Base-by-base conservation (phyloP, 345 rosid genomes). In the Ceriops decandra region DNA sequence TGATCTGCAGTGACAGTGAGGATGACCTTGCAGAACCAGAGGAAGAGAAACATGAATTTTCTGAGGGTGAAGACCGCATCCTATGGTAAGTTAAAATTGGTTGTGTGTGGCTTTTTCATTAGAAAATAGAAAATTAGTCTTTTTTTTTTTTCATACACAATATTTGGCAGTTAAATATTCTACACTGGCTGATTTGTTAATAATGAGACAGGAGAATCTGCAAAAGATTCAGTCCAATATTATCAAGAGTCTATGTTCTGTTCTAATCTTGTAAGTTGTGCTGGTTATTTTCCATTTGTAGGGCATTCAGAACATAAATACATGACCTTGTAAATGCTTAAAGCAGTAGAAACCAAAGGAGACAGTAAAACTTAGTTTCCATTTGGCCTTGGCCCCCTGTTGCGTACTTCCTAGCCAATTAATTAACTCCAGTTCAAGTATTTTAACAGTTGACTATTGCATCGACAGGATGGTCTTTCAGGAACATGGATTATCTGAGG, bases 1-100 rank as follows among this genome's bases (percentile, higher is more conserved):
- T 95, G 52, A 82, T 95, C 66, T 91, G 99, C 68, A 91, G 96
- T 69, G 99, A 95, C 68, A 95, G 99, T 36, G 99, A 95, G 79
- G 99, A 90, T 79, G 98, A 91, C 31, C 63, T 77, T 71, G 82
- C 79, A 21, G 97, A 90, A 59, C 87, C 88, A 24, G 96, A 90
- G 79, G 91, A 85, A 73, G 95, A 87, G 72, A 90, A 88, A 82
- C 92, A 79, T 76, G 91, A 90, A 60, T 95, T 87, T 79, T 78
- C 90, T 47, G 87, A 90, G 82, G 89, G 79, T 64, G 95, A 95
- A 84, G 99, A 95, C 79, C 84, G 82, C 58, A 74, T 95, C 67
- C 52, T 91, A 70, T 87, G 97, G 99, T 91, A 81, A 78, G 86
- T 79, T 66, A 24, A 42, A 56, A 42, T 51, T 63, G 28, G 11